Conservation (phyloP, 1,284 basidiomycete species). For the Quambalaria eucalypti region DNA sequence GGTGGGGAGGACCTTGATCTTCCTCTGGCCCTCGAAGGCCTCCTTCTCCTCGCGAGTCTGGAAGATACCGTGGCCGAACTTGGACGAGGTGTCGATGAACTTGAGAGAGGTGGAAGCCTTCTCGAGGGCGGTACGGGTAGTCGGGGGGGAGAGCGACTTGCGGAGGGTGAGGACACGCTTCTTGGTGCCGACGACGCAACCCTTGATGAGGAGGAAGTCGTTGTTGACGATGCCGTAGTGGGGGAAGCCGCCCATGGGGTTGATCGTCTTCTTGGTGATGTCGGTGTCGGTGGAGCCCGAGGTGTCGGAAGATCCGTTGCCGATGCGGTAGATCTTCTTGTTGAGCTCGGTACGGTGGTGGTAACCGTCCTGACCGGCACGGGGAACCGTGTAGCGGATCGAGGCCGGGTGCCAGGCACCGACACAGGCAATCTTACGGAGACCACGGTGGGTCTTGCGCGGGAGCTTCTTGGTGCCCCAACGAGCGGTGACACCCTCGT, state of each 20-base stretch:
- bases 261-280: constrained; percentile 68
- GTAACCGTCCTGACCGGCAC: constrained; percentile 98
- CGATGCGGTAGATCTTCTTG: constrained; percentile 92
- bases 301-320: constrained; percentile 65
- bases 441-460: constrained; percentile 98
- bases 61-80: constrained; percentile 80
- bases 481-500: constrained; percentile 97
- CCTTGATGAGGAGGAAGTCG: constrained; percentile 79
- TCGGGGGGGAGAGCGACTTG: constrained; percentile 46
- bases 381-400: constrained; percentile 99
- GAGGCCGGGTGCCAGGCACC: constrained; percentile 98
- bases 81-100: constrained; percentile 96
- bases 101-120: constrained; percentile 78
- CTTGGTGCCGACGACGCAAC: constrained; percentile 81
- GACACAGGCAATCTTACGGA: constrained; percentile 93
- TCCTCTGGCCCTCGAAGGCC: constrained; percentile 72
- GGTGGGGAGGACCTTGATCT: constrained; percentile 10
- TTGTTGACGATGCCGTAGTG: constrained; percentile 98
- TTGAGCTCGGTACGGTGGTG: constrained; percentile 89
- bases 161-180: constrained; percentile 81
- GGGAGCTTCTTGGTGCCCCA: constrained; percentile 99
- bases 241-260: constrained; percentile 97
- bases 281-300: constrained; percentile 73
- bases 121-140: constrained; percentile 58
- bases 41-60: constrained; percentile 92